Evolutionary conservation across 441 rosid species (phyloP), one percentile per base, ranked within the genome.

Genomic region (Populus hybrid): DNA sequence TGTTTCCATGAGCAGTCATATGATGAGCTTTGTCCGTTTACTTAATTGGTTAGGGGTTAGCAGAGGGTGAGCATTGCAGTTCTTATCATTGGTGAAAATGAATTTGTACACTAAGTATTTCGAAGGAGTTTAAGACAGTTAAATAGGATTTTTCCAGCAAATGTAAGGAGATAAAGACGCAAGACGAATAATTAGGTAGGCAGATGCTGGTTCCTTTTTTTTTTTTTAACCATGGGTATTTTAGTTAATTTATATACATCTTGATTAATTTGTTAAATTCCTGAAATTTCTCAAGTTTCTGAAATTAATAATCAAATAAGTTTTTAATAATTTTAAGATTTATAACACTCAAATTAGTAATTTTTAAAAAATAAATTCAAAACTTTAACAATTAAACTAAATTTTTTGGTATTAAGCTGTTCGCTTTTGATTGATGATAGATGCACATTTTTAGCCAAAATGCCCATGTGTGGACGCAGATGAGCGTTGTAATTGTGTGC

Each of bases 381-480:
- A 36, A 0, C 0, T 0, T 38, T 0, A 38, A 1, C 0, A 38
- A 2, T 38, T 38, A 38, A 38, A 38, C 2, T 38, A 38, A 0
- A 38, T 2, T 0, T 0, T 0, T 38, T 0, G 0, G 0, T 38
- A 38, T 38, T 9, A 38, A 38, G 12, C 0, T 38, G 42, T 9
- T 45, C n/a, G 0, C 20, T 45, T 45, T 45, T 14, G 31, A 29
- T 50, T 5, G n/a, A 50, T 2, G 20, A 4, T 50, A 50, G 7
- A 1, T 50, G n/a, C n/a, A 50, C 3, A 50, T 16, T 16, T 50
- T 50, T 16, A 50, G 6, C 59, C n/a, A 16, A 1, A 50, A 50
- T 50, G 1, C 4, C n/a, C 20, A 50, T 4, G n/a, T 50, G 59
- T 4, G 59, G 59, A 50, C n/a, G 7, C n/a, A 50, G 7, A 16